Percentiles rank a stretch among this genome's conserved stretches.
Conservation (phyloP, 345 rosid genomes). For the Acer saccharum region DNA sequence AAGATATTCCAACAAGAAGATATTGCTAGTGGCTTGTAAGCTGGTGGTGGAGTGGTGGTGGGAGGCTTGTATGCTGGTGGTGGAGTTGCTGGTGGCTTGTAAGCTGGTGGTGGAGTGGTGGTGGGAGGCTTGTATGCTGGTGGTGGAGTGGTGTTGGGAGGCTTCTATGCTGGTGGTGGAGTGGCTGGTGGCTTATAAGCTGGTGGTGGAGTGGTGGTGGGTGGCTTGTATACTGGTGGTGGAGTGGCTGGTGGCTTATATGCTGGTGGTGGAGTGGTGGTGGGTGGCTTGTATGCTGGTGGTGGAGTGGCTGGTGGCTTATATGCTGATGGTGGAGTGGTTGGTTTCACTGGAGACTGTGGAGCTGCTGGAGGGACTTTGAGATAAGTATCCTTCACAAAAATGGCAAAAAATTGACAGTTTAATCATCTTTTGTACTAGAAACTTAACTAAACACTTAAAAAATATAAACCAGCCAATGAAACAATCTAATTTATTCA, state of each 20-base stretch:
- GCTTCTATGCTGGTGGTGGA: conserved; percentile 17
- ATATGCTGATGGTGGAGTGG: too few species aligned
- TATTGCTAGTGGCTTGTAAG: conserved; percentile 23
- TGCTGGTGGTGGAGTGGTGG: conserved; percentile 22
- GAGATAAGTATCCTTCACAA: conserved; percentile 19
- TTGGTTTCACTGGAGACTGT: conserved; percentile 3
- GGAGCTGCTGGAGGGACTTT: conserved; percentile 23
- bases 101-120: conserved; percentile 1
- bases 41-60: conserved; percentile 11
- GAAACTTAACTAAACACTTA: not conserved
- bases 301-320: too few species aligned
- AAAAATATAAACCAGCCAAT: not conserved
- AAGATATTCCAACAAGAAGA: too few species aligned
- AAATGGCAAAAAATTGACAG: not conserved
- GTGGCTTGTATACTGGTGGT: not conserved
- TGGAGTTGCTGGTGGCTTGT: too few species aligned
- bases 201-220: conserved; percentile 7
- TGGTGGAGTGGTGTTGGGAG: conserved; percentile 25
- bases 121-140: conserved; percentile 22
- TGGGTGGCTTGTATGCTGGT: conserved; percentile 22
- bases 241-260: conserved; percentile 8
- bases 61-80: conserved; percentile 1
- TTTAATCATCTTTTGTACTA: not conserved
- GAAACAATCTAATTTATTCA: too few species aligned
- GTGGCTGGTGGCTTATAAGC: conserved; percentile 26